Base-by-base conservation (phyloP, 768 basidiomycete genomes). In the Sporobolomyces pararoseus region DNA sequence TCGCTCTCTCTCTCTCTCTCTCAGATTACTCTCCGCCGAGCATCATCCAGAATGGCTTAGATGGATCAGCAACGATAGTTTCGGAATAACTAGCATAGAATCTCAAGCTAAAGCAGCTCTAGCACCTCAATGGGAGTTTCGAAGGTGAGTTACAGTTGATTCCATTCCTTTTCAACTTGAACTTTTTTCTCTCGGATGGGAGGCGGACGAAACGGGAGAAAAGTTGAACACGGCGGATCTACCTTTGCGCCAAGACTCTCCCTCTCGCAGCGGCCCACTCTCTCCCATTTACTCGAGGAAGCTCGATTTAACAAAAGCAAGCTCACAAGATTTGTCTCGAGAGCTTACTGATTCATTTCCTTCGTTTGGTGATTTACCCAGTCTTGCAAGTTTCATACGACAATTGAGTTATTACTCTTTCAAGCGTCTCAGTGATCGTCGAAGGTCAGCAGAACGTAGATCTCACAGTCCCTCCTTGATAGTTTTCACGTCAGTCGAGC, bases 51-150 rank as follows among this genome's bases (percentile, higher is more conserved):
- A 66, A 4, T 63, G 25, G 39, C 55, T 71, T n/a, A 52, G 51
- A 35, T 71, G 70, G 70, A 31, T 66, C 50, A 60, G 55, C 61
- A 63, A 66, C 55, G 65, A 66, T 42, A 63, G 65, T 25, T 71
- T 71, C 50, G 70, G 61, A 37, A 66, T 71, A 50, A 71, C 70
- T 16, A 50, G 52, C 57, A 12, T 63, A 60, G 70, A 71, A 7
- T 29, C 61, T 2, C 31, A 63, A 4, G 70, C 70, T 1, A 60
- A 62, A n/a, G 39, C 34, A n/a, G 70, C 70, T 1, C 62, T 71
- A 37, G 4, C 39, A 6, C 70, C 70, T 2, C 47, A 57, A 13
- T 71, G 70, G 70, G 70, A 71, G 23, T 71, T 71, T 19, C n/a
- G 65, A 23, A 52, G 46, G 64, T 71, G 46, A 47, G 65, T 42